Base-by-base conservation (phyloP, 176 grass and related monocot genomes). In the Triticum urartu region DNA sequence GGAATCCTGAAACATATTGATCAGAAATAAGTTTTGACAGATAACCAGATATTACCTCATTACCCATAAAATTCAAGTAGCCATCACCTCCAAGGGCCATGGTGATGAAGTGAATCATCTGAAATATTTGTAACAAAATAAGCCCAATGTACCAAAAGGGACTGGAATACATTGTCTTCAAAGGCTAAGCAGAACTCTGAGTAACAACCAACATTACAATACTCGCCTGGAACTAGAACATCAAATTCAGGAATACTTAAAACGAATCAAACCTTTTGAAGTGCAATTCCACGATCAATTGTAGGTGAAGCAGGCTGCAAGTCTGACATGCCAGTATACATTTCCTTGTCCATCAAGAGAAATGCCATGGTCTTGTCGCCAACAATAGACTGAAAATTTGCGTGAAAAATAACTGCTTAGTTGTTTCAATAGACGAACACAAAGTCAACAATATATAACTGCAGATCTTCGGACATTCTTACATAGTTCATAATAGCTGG, bases 1-100 rank as follows among this genome's bases (percentile, higher is more conserved):
- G 34, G 22, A 39, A 74, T 7, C 32, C 66, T 11, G 35, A 35
- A 75, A 63, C 40, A 25, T 21, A 72, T 20, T 83, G 40, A 72
- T 39, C 8, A 15, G 43, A 66, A 81, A 69, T 0, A 35, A 10
- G 5, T 66, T 59, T 62, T 28, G 72, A 85, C 22, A 82, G 6
- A 77, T 77, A 11, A 58, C 4, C 69, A 61, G 52, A 30, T 69
- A 35, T 86, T 88, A 98, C 97, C 97, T 96, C 97, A 25, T 98
- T 98, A 36, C 97, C 97, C 94, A 98, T 98, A 79, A 98, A 98
- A 94, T 96, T 98, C 74, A 98, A 71, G 92, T 98, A 98, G 64
- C 92, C 97, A 79, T 98, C 97, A 83, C 94, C 97, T 85, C 97
- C 97, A 76, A 98, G 91, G 13, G 89, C 89, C 94, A 98, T 94